Evolutionary conservation across 2,329 filamentous ascomycete species (phyloP).

Genomic region (Cladosporium phlei): DNA sequence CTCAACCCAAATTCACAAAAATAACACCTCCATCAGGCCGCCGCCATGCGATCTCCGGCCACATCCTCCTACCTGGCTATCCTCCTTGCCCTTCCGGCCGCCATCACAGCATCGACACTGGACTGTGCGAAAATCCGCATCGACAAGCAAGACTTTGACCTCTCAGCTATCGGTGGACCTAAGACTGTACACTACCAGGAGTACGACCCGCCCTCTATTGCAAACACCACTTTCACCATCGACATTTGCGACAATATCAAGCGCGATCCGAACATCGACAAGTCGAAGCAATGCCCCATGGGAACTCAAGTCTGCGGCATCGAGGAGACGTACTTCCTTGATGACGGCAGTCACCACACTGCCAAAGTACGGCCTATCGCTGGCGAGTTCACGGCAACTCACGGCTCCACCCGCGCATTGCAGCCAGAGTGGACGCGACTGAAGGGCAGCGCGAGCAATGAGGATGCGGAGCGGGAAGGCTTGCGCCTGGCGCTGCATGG

Average conservation of each 20-base stretch:
- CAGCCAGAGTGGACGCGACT: conserved; percentile 64
- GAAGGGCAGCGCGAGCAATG: conserved; percentile 58
- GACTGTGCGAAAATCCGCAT: conserved; percentile 59
- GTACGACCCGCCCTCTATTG: conserved; percentile 45
- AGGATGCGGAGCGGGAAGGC: conserved; percentile 66
- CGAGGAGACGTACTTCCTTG: conserved; percentile 51
- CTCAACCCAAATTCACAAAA: background rate
- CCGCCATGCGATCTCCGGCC: conserved; percentile 10
- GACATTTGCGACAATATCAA: conserved; percentile 69
- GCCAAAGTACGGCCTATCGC: conserved; percentile 66
- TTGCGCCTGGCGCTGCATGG: conserved; percentile 64
- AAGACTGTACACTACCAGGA: conserved; percentile 60
- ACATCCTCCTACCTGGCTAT: conserved; percentile 21
- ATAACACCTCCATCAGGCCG: background rate
- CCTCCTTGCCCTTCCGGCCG: conserved; percentile 28
- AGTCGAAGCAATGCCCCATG: conserved; percentile 58
- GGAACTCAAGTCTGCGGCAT: conserved; percentile 76
- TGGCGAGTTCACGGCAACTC: conserved; percentile 59
- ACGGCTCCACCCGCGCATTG: conserved; percentile 49
- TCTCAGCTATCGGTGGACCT: conserved; percentile 60
- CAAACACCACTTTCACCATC: conserved; percentile 76
- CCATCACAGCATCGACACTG: conserved; percentile 47
- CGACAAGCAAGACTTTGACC: conserved; percentile 58
- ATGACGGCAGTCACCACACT: conserved; percentile 44
- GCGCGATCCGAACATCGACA: conserved; percentile 52